These are phyloP conservation scores for Kazachstania martiniae DNA, from an alignment of 805 yeast species.

Conservation along the genomic window DNA sequence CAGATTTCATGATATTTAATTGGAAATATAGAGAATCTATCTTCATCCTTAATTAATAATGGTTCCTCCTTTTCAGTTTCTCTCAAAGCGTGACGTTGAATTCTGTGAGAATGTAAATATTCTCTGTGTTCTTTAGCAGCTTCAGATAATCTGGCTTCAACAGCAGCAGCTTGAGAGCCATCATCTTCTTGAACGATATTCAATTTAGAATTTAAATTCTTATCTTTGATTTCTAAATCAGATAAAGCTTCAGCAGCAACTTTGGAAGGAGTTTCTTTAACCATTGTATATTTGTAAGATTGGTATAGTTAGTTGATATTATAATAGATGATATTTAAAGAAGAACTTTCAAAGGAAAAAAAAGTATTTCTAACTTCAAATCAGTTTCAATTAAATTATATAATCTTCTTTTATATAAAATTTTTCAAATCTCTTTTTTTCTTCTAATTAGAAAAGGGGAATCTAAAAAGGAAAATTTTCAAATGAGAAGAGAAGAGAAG, in stretches of 20 bases:
- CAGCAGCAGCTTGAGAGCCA: constrained; percentile 15
- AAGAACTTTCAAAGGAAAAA: too few relatives aligned
- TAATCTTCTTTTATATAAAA: too few relatives aligned
- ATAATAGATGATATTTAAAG: too few relatives aligned
- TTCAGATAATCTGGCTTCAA: constrained; percentile 21
- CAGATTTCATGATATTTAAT: constrained; percentile 95
- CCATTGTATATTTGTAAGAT: constrained; percentile 6
- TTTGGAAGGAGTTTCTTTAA: constrained; percentile 65
- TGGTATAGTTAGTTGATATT: background rate
- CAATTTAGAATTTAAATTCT: constrained; percentile 33
- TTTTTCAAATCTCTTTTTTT: too few relatives aligned
- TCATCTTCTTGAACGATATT: constrained; percentile 32
- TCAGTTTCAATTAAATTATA: too few relatives aligned
- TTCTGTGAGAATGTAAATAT: constrained; percentile 51
- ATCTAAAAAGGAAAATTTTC: too few relatives aligned
- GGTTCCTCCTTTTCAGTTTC: constrained; percentile 84
- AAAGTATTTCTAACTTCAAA: too few relatives aligned
- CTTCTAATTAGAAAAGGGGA: too few relatives aligned
- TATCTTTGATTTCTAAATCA: constrained; percentile 37
- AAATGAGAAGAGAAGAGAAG: too few relatives aligned
- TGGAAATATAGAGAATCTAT: constrained; percentile 89
- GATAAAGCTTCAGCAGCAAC: constrained; percentile 47
- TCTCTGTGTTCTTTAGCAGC: constrained; percentile 36
- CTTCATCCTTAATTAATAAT: constrained; percentile 68
- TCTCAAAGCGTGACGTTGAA: constrained; percentile 64